These are phyloP conservation scores for Gossypium stocksii DNA, from an alignment of 345 rosid genomes.

Conservation along the genomic window DNA sequence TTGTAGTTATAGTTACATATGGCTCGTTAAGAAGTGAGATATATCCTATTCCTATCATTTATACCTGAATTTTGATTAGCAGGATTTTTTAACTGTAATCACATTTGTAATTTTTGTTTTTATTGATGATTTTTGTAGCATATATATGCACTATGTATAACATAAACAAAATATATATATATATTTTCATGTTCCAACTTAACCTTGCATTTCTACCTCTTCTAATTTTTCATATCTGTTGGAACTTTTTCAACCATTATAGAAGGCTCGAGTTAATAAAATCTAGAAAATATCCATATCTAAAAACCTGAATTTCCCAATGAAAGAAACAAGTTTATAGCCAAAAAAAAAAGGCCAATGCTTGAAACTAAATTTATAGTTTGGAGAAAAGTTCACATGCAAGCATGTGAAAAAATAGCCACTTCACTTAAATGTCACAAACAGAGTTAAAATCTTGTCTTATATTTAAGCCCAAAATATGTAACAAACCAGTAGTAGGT, in stretches of 20 bases:
- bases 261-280: background rate
- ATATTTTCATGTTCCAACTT: background rate
- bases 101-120: background rate
- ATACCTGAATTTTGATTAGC: background rate
- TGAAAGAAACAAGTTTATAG: background rate
- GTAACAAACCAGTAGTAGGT: slow-evolving; percentile 63
- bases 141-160: background rate
- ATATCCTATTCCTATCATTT: background rate
- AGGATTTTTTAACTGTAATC: background rate
- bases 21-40: background rate
- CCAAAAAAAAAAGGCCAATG: background rate
- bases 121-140: background rate
- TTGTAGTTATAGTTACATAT: background rate
- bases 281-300: background rate
- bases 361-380: background rate
- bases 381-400: background rate
- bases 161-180: background rate
- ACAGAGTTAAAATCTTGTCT: background rate
- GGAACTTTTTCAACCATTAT: background rate
- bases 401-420: background rate
- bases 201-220: background rate
- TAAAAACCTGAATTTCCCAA: background rate
- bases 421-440: background rate
- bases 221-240: background rate
- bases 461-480: background rate